Evolutionary conservation across 2,329 filamentous ascomycete species (phyloP).

Genomic region (Fusarium citri): DNA sequence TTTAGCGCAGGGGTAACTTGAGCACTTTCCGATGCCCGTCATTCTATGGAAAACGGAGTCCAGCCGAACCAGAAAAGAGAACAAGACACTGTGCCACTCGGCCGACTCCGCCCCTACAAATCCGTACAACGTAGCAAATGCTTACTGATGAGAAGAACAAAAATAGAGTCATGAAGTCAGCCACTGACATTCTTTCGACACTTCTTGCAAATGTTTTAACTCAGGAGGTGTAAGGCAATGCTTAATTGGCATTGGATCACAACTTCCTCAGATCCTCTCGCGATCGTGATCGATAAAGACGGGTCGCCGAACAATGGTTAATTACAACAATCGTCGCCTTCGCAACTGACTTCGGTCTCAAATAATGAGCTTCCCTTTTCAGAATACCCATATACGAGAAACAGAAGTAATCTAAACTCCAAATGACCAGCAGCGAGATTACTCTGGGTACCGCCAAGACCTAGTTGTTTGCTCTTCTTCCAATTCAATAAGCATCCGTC

Average conservation of each 20-base stretch:
- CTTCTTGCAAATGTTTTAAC: neutral
- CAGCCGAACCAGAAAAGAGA: slow-evolving; percentile 21
- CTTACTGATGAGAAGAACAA: slow-evolving; percentile 25
- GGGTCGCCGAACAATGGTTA: neutral
- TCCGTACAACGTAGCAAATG: slow-evolving; percentile 11
- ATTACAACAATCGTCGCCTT: slow-evolving; percentile 3
- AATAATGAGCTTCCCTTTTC: slow-evolving; percentile 21
- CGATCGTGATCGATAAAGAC: slow-evolving; percentile 14
- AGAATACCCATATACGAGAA: slow-evolving; percentile 6
- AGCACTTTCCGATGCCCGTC: slow-evolving; percentile 26
- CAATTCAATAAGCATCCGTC: neutral
- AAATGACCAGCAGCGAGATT: slow-evolving; percentile 11
- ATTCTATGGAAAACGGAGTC: slow-evolving; percentile 27
- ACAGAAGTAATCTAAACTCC: neutral
- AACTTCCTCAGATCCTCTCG: slow-evolving; percentile 4
- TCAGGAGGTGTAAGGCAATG: neutral
- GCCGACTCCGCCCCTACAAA: slow-evolving; percentile 32
- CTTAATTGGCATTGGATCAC: neutral
- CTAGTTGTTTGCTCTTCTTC: neutral
- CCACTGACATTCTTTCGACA: slow-evolving; percentile 5
- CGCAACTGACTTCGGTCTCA: slow-evolving; percentile 13
- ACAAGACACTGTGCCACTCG: slow-evolving; percentile 39
- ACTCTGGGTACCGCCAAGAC: slow-evolving; percentile 8
- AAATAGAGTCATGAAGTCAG: slow-evolving; percentile 16
- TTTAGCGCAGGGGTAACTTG: slow-evolving; percentile 37